These are phyloP conservation scores for Suhomyces prunicola DNA, from an alignment of 805 yeast species.

Conservation along the genomic window DNA sequence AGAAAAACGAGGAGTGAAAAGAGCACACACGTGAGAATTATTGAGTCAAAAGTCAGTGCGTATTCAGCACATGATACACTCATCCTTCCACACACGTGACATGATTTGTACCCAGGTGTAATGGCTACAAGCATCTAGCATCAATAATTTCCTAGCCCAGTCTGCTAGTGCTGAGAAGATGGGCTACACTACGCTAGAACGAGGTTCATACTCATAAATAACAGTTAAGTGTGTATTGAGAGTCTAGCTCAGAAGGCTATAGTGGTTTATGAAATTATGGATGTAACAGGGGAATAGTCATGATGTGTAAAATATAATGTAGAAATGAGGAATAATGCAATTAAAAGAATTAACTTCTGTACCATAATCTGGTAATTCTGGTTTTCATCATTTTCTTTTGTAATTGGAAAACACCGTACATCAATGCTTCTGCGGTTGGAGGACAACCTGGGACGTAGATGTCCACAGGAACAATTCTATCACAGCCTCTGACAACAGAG, in stretches of 20 bases:
- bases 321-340: background rate
- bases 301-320: background rate
- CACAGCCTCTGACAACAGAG: conserved; percentile 87
- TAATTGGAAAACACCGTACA: conserved; percentile 86
- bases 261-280: background rate
- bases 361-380: conserved; percentile 82
- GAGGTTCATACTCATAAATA: background rate
- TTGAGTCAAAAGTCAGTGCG: background rate
- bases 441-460: conserved; percentile 93
- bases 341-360: conserved; percentile 44
- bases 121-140: background rate
- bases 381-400: conserved; percentile 88
- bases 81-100: background rate
- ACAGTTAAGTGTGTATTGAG: background rate
- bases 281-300: background rate
- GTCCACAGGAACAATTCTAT: conserved; percentile 83
- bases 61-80: background rate
- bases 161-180: too few species aligned
- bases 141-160: too few species aligned
- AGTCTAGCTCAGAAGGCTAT: background rate
- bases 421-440: conserved; percentile 84
- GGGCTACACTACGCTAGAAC: too few species aligned
- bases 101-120: background rate
- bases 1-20: background rate
- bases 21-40: background rate